phyloP scores from a whole-genome alignment of 2,329 filamentous ascomycete species.

The Aureobasidium sp. region DNA sequence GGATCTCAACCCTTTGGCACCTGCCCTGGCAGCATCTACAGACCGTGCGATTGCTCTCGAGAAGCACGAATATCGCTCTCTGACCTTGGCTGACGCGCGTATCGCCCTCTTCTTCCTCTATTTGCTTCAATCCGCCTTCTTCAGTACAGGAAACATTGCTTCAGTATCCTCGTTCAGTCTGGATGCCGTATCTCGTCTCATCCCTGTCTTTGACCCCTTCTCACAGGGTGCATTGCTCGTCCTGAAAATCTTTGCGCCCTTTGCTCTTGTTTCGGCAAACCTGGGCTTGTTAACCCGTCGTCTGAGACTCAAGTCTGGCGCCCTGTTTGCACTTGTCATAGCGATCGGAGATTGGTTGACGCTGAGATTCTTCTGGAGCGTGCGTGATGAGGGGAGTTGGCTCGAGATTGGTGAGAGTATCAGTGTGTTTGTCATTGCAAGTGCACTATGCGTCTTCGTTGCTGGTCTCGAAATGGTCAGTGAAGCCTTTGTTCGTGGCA shows the following conservation, averaged over 20 bases:
- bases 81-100: conserved; percentile 76
- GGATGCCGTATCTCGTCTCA: conserved; percentile 77
- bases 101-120: conserved; percentile 93
- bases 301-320: conserved; percentile 76
- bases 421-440: conserved; percentile 90
- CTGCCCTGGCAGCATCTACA: conserved; percentile 30
- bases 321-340: conserved; percentile 92
- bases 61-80: conserved; percentile 51
- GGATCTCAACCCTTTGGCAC: conserved; percentile 27
- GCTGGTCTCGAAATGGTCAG: conserved; percentile 80
- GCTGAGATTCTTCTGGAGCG: conserved; percentile 95
- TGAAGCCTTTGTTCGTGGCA: conserved; percentile 71
- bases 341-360: conserved; percentile 86
- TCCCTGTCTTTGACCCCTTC: conserved; percentile 91
- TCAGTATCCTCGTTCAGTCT: conserved; percentile 90
- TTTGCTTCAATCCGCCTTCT: conserved; percentile 90
- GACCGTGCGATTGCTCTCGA: conserved; percentile 27
- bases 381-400: conserved; percentile 94
- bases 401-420: conserved; percentile 96
- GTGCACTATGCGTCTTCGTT: conserved; percentile 82
- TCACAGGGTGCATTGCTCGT: conserved; percentile 80
- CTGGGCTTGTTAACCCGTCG: conserved; percentile 85
- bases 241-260: conserved; percentile 87
- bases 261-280: conserved; percentile 85
- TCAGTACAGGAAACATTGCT: conserved; percentile 92